A percentile compares a stretch with the other conserved stretches of the same genome.
These are phyloP conservation scores for Bassia scoparia DNA, from an alignment of 148 eudicot genomes.

Conservation along the genomic window DNA sequence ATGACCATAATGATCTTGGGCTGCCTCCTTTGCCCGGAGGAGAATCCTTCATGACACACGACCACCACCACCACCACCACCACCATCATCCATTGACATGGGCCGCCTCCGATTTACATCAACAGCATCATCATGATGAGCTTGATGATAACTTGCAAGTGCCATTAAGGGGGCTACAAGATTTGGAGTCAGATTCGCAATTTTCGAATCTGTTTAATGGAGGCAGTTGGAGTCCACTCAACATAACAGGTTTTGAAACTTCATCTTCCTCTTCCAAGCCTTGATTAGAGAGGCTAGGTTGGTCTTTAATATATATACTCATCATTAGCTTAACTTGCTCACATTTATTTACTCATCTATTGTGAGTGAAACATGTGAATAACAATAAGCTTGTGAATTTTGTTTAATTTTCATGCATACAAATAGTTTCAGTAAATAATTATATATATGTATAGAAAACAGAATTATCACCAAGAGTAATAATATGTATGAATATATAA, in stretches of 20 bases:
- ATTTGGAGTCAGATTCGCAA: conserved; percentile 20
- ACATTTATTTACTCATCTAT: not conserved
- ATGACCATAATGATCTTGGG: conserved; percentile 4
- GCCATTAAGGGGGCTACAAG: conserved; percentile 9
- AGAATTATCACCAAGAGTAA: not conserved
- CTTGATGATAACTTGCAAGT: not conserved
- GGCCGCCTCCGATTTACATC: conserved; percentile 7
- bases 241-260: conserved; percentile 32
- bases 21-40: conserved; percentile 23
- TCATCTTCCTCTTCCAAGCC: conserved; percentile 24
- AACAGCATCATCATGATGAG: not conserved
- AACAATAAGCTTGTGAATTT: conserved; percentile 25
- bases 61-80: too few relatives aligned
- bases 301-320: not conserved
- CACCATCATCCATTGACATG: conserved; percentile 16
- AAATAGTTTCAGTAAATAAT: not conserved
- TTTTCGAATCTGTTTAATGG: conserved; percentile 20
- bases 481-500: conserved; percentile 5
- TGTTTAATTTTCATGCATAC: conserved; percentile 7
- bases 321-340: conserved; percentile 13
- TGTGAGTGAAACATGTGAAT: conserved; percentile 22
- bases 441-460: conserved; percentile 28
- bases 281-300: not conserved
- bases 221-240: conserved; percentile 32
- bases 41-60: conserved; percentile 9